Evolutionary conservation across 106 monocot species (phyloP).

Genomic region (Hemerocallis citrina): DNA sequence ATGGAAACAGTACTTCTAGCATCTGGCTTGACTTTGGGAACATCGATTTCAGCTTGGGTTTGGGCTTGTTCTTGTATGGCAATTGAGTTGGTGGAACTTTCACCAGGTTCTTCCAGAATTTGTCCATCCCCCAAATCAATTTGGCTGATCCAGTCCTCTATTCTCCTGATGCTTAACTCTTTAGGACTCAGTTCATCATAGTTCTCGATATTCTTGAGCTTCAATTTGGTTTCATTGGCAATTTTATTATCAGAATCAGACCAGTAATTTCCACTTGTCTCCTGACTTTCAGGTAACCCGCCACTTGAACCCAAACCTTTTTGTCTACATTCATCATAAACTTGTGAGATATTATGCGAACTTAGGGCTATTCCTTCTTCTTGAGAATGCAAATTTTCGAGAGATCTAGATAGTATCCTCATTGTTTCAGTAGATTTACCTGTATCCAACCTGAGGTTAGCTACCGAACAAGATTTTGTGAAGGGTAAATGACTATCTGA

Average conservation of each 20-base stretch:
- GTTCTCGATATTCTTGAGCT: not conserved
- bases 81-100: constrained; percentile 17
- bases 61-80: constrained; percentile 11
- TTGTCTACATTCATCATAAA: constrained; percentile 11
- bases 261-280: constrained; percentile 1
- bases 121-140: constrained; percentile 40
- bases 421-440: constrained; percentile 6
- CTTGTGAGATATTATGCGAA: constrained; percentile 5
- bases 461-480: constrained; percentile 31
- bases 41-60: constrained; percentile 9
- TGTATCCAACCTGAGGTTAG: constrained; percentile 1
- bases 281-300: not conserved
- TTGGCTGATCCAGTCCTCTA: constrained; percentile 75
- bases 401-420: constrained; percentile 23
- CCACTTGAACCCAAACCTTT: constrained; percentile 1
- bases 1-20: constrained; percentile 39
- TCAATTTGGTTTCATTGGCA: too few relatives aligned
- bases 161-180: constrained; percentile 39
- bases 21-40: constrained; percentile 20
- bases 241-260: constrained; percentile 2
- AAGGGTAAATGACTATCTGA: not conserved
- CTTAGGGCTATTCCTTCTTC: not conserved
- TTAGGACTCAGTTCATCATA: constrained; percentile 14
- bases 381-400: constrained; percentile 21
- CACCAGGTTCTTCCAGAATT: constrained; percentile 35